Evolutionary conservation across 2,329 filamentous ascomycete genomes (phyloP).

Genomic region (Arthrobotrys megalospora): DNA sequence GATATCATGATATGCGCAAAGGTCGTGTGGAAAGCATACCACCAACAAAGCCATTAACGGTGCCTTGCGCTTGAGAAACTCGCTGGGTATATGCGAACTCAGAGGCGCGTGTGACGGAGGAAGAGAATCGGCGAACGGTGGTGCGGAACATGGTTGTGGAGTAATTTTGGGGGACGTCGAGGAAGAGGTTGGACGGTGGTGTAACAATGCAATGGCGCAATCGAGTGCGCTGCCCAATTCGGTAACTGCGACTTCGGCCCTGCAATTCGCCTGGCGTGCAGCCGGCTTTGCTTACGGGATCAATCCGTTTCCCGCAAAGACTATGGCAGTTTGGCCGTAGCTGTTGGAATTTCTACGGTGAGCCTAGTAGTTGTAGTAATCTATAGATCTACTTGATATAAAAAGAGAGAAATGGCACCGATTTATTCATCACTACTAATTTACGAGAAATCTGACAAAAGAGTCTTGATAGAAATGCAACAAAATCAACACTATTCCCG

Average conservation of each 20-base stretch:
- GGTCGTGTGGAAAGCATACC: constrained; percentile 71
- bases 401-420: background rate
- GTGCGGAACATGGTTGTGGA: constrained; percentile 76
- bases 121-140: constrained; percentile 77
- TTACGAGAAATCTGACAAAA: background rate
- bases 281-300: background rate
- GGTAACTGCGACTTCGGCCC: constrained; percentile 28
- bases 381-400: too few relatives aligned
- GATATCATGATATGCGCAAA: background rate
- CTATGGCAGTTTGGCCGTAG: background rate
- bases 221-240: constrained; percentile 9
- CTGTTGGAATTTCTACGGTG: background rate
- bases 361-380: too few relatives aligned
- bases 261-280: constrained; percentile 15
- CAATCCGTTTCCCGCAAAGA: background rate
- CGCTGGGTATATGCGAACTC: constrained; percentile 76
- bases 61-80: constrained; percentile 84
- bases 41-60: constrained; percentile 83
- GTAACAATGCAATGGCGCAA: constrained; percentile 31
- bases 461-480: background rate
- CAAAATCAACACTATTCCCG: constrained; percentile 5
- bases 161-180: background rate
- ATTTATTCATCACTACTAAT: background rate
- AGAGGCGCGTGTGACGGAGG: constrained; percentile 70
- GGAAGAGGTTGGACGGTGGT: constrained; percentile 11